A percentile compares a stretch with the other conserved stretches of the same genome.
phyloP scores from a whole-genome alignment of 768 basidiomycete species.

The Calocybe indica region DNA sequence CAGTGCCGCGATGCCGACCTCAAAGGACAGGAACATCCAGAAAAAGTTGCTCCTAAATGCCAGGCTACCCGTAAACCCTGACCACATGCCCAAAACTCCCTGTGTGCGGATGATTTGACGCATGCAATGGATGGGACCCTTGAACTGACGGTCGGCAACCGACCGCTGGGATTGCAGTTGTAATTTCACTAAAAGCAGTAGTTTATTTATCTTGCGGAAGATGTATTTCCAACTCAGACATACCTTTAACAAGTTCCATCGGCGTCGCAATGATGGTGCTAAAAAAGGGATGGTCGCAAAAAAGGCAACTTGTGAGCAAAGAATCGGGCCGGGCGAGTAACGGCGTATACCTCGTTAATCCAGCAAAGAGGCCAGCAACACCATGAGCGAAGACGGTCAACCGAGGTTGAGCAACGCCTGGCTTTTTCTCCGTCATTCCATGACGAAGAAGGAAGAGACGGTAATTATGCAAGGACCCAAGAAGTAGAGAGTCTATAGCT shows the following conservation, averaged over 20 bases:
- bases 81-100: conserved; percentile 66
- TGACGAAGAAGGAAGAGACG: conserved; percentile 50
- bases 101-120: conserved; percentile 56
- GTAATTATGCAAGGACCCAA: conserved; percentile 70
- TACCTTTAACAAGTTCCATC: conserved; percentile 73
- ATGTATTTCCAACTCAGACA: neutral
- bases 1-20: conserved; percentile 30
- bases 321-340: neutral
- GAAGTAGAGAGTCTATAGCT: conserved; percentile 62
- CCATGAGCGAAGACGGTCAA: conserved; percentile 63
- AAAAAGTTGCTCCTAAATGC: conserved; percentile 72
- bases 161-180: conserved; percentile 59
- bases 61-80: conserved; percentile 68
- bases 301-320: no score
- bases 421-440: conserved; percentile 46
- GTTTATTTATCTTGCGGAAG: conserved; percentile 40
- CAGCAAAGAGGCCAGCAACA: conserved; percentile 61
- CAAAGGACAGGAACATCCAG: conserved; percentile 73
- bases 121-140: conserved; percentile 61
- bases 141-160: conserved; percentile 48
- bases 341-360: conserved; percentile 55
- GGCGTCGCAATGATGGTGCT: conserved; percentile 72
- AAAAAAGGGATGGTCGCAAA: neutral
- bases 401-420: conserved; percentile 37
- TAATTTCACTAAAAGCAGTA: conserved; percentile 48